Percentiles rank a stretch among this genome's conserved stretches.
These are phyloP conservation scores for Pichia sp. DNA, from an alignment of 1,139 yeast species.

Conservation along the genomic window DNA sequence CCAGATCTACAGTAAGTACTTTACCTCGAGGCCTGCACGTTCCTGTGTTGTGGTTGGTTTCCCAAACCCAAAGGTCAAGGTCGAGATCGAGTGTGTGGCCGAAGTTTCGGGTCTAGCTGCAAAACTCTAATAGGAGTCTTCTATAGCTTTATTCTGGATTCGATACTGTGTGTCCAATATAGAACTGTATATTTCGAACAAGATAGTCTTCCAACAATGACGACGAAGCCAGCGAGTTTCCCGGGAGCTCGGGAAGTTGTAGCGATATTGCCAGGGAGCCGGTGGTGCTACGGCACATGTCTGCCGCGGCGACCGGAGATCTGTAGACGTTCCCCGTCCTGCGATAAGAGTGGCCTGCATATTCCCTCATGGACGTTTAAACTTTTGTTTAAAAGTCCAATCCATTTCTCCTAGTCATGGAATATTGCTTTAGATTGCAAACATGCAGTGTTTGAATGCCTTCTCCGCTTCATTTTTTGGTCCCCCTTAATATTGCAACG, in stretches of 20 bases:
- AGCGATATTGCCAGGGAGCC: neutral
- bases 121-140: conserved; percentile 3
- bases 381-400: no score
- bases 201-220: no score
- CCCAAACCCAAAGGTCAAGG: conserved; percentile 39
- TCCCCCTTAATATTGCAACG: no score
- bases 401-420: no score
- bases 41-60: conserved; percentile 47
- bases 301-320: conserved; percentile 1
- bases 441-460: no score
- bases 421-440: no score
- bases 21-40: conserved; percentile 51
- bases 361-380: neutral
- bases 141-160: no score
- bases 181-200: no score
- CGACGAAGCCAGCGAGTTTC: no score
- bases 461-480: no score
- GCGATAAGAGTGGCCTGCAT: neutral
- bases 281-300: neutral
- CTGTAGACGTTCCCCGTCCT: conserved; percentile 1
- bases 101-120: conserved; percentile 12
- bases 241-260: neutral
- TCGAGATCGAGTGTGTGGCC: conserved; percentile 40
- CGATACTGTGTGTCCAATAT: neutral
- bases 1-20: conserved; percentile 43